A percentile compares a stretch with the other conserved stretches of the same genome.
These are phyloP conservation scores for Beta macrorhiza DNA, from an alignment of 179 eudicot species.

Conservation along the genomic window DNA sequence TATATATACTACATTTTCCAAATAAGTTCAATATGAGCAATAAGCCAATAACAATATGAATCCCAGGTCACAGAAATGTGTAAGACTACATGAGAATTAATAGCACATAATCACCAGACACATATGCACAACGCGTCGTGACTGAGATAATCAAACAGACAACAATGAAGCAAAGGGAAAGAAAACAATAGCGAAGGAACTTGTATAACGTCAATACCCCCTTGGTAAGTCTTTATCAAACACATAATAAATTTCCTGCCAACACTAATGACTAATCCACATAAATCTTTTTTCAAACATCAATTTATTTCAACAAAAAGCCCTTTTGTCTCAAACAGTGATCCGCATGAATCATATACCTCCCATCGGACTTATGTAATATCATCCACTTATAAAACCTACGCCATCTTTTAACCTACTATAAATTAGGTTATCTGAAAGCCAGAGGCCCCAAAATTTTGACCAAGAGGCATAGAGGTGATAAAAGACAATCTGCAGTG, in stretches of 20 bases:
- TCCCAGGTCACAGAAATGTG: no score
- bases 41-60: background rate
- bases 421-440: background rate
- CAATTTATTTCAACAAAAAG: background rate
- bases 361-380: background rate
- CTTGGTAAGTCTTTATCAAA: background rate
- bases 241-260: background rate
- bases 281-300: background rate
- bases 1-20: background rate
- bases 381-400: background rate
- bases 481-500: background rate
- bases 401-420: background rate
- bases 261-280: background rate
- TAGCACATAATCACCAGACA: background rate
- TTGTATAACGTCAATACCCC: no score
- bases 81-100: no score
- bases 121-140: background rate
- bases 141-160: background rate
- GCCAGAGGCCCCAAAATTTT: background rate
- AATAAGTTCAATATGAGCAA: background rate
- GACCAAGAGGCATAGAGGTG: background rate
- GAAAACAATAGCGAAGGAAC: background rate
- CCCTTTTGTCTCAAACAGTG: background rate
- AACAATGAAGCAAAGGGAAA: background rate
- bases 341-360: background rate